These are phyloP conservation scores for Cyathus striatus DNA, from an alignment of 768 basidiomycete genomes.

Conservation along the genomic window DNA sequence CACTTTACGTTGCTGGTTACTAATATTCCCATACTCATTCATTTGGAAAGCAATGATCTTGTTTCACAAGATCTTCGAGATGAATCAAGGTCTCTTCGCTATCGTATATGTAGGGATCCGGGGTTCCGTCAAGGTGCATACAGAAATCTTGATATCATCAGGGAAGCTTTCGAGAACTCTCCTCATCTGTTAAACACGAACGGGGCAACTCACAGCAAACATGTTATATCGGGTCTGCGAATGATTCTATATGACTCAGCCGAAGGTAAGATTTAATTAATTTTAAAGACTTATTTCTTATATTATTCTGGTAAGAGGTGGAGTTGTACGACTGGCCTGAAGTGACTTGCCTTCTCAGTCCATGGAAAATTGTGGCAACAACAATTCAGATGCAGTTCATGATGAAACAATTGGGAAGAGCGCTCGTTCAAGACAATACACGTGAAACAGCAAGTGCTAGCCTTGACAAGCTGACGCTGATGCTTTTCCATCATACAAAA, in stretches of 20 bases:
- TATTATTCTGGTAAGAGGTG: slow-evolving; percentile 23
- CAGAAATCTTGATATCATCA: slow-evolving; percentile 66
- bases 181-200: slow-evolving; percentile 42
- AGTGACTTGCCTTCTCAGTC: slow-evolving; percentile 65
- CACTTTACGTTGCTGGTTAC: slow-evolving; percentile 61
- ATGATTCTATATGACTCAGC: slow-evolving; percentile 63
- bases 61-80: slow-evolving; percentile 46
- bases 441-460: slow-evolving; percentile 53
- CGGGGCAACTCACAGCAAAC: slow-evolving; percentile 50
- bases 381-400: slow-evolving; percentile 76
- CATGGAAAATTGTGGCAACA: slow-evolving; percentile 81
- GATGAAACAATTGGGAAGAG: slow-evolving; percentile 67
- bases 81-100: slow-evolving; percentile 47
- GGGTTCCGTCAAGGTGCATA: slow-evolving; percentile 77
- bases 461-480: slow-evolving; percentile 60
- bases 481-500: slow-evolving; percentile 69
- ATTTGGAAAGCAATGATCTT: slow-evolving; percentile 57
- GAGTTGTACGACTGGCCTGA: slow-evolving; percentile 56
- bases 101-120: slow-evolving; percentile 51
- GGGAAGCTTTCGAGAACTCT: slow-evolving; percentile 62
- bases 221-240: slow-evolving; percentile 61
- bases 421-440: slow-evolving; percentile 52
- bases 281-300: neutral
- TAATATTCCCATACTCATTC: slow-evolving; percentile 65
- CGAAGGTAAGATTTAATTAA: slow-evolving; percentile 35